phyloP scores from a whole-genome alignment of 2,329 filamentous ascomycete genomes.

The Ophiostoma angusticollis region DNA sequence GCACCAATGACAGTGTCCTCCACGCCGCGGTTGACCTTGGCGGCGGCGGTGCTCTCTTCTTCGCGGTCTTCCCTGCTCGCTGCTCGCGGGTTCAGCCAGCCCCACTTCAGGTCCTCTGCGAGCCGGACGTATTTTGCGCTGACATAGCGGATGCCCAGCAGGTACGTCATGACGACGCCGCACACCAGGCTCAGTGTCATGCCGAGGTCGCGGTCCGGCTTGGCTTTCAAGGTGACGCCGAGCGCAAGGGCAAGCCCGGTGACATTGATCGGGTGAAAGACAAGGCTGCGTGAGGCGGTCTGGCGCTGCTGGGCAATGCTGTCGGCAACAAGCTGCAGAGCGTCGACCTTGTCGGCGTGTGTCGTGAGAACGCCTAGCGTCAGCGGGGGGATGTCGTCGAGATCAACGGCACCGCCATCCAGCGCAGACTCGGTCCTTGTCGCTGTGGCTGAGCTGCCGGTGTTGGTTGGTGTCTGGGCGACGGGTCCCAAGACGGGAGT shows the following conservation, averaged over 20 bases:
- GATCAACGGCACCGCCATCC: slow-evolving; percentile 13
- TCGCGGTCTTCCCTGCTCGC: not conserved
- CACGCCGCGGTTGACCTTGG: slow-evolving; percentile 18
- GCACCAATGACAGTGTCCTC: slow-evolving; percentile 52
- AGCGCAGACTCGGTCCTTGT: not conserved
- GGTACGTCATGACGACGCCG: slow-evolving; percentile 48
- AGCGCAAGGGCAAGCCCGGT: slow-evolving; percentile 32
- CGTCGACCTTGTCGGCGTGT: slow-evolving; percentile 49
- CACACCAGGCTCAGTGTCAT: slow-evolving; percentile 44
- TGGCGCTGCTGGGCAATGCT: slow-evolving; percentile 74
- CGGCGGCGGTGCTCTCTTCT: slow-evolving; percentile 13
- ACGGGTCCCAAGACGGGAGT: slow-evolving; percentile 51
- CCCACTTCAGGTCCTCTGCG: slow-evolving; percentile 48
- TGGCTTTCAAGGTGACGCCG: slow-evolving; percentile 32
- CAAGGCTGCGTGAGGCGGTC: slow-evolving; percentile 46
- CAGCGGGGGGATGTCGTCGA: slow-evolving; percentile 48
- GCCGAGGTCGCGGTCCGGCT: slow-evolving; percentile 34
- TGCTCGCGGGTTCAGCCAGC: slow-evolving; percentile 37
- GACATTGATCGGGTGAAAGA: slow-evolving; percentile 48
- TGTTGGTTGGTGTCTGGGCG: slow-evolving; percentile 18
- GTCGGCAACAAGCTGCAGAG: slow-evolving; percentile 64
- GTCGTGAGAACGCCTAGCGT: slow-evolving; percentile 43
- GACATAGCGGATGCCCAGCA: slow-evolving; percentile 47
- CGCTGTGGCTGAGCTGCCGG: not conserved
- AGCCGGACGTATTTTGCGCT: slow-evolving; percentile 49